These are phyloP conservation scores for Crassisporium funariophilum DNA, from an alignment of 768 basidiomycete species.

Conservation along the genomic window DNA sequence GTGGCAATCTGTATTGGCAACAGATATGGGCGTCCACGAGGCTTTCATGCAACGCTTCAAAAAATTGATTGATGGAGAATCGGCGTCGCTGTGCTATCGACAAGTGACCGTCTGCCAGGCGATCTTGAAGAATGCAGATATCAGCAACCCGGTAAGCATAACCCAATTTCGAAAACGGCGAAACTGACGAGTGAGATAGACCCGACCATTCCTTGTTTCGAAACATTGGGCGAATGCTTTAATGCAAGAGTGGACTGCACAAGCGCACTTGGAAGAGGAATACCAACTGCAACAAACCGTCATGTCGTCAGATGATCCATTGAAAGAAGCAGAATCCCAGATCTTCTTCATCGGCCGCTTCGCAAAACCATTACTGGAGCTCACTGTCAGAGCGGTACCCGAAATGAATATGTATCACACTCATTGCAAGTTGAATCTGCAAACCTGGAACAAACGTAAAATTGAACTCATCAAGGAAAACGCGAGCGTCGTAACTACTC, in stretches of 20 bases:
- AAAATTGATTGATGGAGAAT: conserved; percentile 44
- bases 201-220: conserved; percentile 89
- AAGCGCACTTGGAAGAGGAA: conserved; percentile 82
- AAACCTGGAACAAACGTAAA: conserved; percentile 63
- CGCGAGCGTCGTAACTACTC: conserved; percentile 52
- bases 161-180: conserved; percentile 1
- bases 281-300: conserved; percentile 73
- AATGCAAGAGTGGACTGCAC: conserved; percentile 87
- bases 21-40: conserved; percentile 92
- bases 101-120: conserved; percentile 84
- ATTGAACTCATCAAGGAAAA: conserved; percentile 37
- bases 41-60: conserved; percentile 78
- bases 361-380: conserved; percentile 80
- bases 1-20: conserved; percentile 83
- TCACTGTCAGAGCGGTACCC: conserved; percentile 72
- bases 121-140: conserved; percentile 96
- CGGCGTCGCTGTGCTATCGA: conserved; percentile 43
- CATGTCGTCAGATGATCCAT: conserved; percentile 40
- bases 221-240: conserved; percentile 91
- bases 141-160: conserved; percentile 88
- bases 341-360: conserved; percentile 87
- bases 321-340: conserved; percentile 78
- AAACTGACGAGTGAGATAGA: conserved; percentile 44
- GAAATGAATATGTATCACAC: conserved; percentile 68
- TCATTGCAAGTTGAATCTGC: conserved; percentile 70